Percentiles rank a stretch among this genome's conserved stretches.
phyloP scores from a whole-genome alignment of 1,139 yeast genomes.

The Yamadazyma epiphylla region DNA sequence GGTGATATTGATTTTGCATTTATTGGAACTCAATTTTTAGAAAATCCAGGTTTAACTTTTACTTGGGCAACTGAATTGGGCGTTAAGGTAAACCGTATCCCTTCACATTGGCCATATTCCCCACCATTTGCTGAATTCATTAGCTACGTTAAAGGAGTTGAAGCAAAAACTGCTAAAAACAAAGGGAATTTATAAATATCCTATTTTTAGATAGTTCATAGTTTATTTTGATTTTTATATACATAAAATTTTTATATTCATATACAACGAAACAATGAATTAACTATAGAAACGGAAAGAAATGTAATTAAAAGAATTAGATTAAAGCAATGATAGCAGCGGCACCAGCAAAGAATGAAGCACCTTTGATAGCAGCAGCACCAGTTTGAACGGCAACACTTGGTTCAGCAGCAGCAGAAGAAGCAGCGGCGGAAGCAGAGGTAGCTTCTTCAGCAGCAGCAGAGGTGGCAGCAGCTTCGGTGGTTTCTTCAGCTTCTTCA shows the following conservation, averaged over 20 bases:
- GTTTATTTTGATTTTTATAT: too few species aligned
- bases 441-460: conserved; percentile 4
- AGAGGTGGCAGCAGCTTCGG: conserved; percentile 5
- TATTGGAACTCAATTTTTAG: conserved; percentile 43
- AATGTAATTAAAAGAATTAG: conserved; percentile 6
- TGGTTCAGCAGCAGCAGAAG: conserved; percentile 5
- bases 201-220: too few species aligned
- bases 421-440: conserved; percentile 4
- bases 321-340: conserved; percentile 15
- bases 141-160: conserved; percentile 4
- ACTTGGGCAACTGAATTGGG: conserved; percentile 48
- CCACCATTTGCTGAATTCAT: conserved; percentile 11
- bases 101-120: conserved; percentile 8
- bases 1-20: conserved; percentile 45
- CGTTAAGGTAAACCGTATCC: conserved; percentile 30
- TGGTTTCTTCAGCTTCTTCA: conserved; percentile 9
- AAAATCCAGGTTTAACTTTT: conserved; percentile 47
- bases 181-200: too few species aligned
- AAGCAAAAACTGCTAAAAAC: too few species aligned
- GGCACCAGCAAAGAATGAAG: conserved; percentile 10
- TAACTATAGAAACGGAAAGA: too few species aligned
- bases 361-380: conserved; percentile 9
- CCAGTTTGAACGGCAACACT: conserved; percentile 6
- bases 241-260: too few species aligned
- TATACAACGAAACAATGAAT: too few species aligned